phyloP scores from a whole-genome alignment of 768 basidiomycete genomes.

The Pleurotus pulmonarius region DNA sequence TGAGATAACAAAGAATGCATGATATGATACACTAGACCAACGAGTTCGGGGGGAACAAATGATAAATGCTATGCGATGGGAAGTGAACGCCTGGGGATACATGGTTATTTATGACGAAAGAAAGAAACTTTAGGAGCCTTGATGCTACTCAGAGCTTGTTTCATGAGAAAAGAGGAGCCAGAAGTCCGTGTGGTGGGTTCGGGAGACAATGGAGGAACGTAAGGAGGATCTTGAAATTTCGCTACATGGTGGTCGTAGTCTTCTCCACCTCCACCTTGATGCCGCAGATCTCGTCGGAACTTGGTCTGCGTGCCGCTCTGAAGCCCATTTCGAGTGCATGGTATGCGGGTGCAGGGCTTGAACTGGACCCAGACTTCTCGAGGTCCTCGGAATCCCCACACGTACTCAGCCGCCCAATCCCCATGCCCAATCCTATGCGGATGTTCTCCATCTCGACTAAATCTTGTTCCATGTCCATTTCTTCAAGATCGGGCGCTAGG shows the following conservation, averaged over 20 bases:
- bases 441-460: conserved; percentile 58
- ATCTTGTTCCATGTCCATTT: conserved; percentile 45
- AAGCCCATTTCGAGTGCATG: conserved; percentile 48
- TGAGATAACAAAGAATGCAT: not conserved
- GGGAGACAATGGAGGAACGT: not conserved
- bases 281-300: conserved; percentile 34
- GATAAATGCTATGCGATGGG: not conserved
- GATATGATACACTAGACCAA: conserved; percentile 1
- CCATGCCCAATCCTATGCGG: conserved; percentile 49
- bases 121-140: not conserved
- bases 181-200: not conserved
- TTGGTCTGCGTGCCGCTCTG: conserved; percentile 23
- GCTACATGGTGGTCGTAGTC: conserved; percentile 44
- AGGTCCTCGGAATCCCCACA: conserved; percentile 43
- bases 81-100: not conserved
- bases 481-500: conserved; percentile 47
- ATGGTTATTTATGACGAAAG: not conserved
- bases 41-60: not conserved
- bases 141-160: not conserved
- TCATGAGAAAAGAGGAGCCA: not conserved
- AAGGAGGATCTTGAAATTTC: conserved; percentile 10
- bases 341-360: conserved; percentile 55
- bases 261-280: conserved; percentile 65
- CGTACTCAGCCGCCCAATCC: conserved; percentile 45
- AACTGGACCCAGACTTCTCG: not conserved